Evolutionary conservation across 2,329 filamentous ascomycete species (phyloP).

Genomic region (Zasmidium angulare): DNA sequence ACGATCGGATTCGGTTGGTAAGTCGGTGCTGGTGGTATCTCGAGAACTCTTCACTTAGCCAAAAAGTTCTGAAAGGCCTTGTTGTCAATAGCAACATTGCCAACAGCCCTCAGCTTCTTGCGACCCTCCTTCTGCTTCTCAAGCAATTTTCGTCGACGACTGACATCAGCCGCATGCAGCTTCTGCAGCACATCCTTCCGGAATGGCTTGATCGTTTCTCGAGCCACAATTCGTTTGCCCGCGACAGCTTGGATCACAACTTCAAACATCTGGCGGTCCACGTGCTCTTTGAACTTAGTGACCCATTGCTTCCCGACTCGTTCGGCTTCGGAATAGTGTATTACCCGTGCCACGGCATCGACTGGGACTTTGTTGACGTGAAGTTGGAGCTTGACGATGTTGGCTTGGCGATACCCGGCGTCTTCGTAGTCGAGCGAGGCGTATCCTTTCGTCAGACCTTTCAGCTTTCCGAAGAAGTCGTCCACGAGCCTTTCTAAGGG

Average conservation of each 20-base stretch:
- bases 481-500: slow-evolving; percentile 89
- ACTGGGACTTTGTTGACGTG: slow-evolving; percentile 92
- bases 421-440: slow-evolving; percentile 97
- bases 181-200: slow-evolving; percentile 93
- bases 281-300: slow-evolving; percentile 93
- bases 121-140: slow-evolving; percentile 97
- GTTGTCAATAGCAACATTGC: slow-evolving; percentile 95
- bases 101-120: slow-evolving; percentile 77
- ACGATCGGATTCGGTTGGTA: too few species aligned
- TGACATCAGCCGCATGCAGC: slow-evolving; percentile 86
- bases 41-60: slow-evolving; percentile 58
- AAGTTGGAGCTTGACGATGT: slow-evolving; percentile 84
- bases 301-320: slow-evolving; percentile 85
- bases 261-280: slow-evolving; percentile 96
- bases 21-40: too few species aligned
- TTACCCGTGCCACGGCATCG: slow-evolving; percentile 87
- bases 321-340: slow-evolving; percentile 79
- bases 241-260: slow-evolving; percentile 90
- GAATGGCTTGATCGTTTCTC: slow-evolving; percentile 95
- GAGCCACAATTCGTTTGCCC: slow-evolving; percentile 77
- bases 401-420: slow-evolving; percentile 77
- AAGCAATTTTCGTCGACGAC: slow-evolving; percentile 77
- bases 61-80: slow-evolving; percentile 93
- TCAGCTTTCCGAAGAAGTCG: slow-evolving; percentile 95
- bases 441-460: slow-evolving; percentile 91